Evolutionary conservation across 306 rosid genomes (phyloP), one percentile per base, ranked within the genome.

Genomic region (Oxytropis ochrocephala): DNA sequence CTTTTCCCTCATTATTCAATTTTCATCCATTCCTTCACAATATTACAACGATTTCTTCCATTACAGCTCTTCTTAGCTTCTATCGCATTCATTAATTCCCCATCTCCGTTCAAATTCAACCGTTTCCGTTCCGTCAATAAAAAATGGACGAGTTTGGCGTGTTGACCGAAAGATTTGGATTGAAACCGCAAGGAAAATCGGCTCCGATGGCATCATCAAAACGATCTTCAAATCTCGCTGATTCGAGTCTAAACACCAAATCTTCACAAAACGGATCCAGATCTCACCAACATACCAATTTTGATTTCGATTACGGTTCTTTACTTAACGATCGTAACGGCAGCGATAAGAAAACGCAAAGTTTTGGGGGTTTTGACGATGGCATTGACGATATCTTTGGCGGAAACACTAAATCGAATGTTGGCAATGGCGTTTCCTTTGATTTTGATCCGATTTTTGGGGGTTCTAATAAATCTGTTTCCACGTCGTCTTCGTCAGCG

Each of bases 81-180:
- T 8, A 24, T 19, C 19, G 1, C 61, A 67, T 38, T 75, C 6
- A 14, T 67, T 35, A 7, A 3, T 29, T 55, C 29, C 29, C 29
- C 29, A 24, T 49, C 19, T 50, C 24, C 33, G 6, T 56, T 19
- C 54, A 16, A 48, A 13, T 64, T 39, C 48, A 43, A 52, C 41
- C 49, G 8, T 33, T 48, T 4, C 36, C 29, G 19, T 38, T 48
- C 41, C 30, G 49, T 13, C 13, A 14, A 38, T n/a, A 38, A 38
- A 7, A 38, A 38, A 94, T 94, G 99, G 99, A 94, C 79, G 88
- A 94, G 67, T 94, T 94, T 32, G 97, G 95, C 6, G 96, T 94
- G 27, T 78, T 94, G 13, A 94, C 99, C 3, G 86, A 89, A 73
- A 67, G 83, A 43, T 87, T 38, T 53, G 99, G 98, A 11, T 78